Conservation (phyloP, 768 basidiomycete genomes). For the Trametes villosa region DNA sequence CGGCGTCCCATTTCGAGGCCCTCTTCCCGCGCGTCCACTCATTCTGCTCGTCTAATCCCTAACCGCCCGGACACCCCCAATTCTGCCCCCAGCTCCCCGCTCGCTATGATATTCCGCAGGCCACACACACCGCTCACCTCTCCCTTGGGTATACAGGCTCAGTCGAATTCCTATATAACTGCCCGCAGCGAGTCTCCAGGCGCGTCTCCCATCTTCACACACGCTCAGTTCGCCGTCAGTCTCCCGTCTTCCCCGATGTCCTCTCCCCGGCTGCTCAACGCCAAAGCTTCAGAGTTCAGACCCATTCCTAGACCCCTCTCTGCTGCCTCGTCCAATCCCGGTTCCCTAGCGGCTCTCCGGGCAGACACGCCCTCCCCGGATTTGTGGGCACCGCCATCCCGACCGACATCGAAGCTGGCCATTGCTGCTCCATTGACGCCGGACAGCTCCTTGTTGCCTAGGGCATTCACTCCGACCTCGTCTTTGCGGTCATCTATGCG, state of each 20-base stretch:
- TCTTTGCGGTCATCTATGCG: slow-evolving; percentile 66
- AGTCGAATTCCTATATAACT: slow-evolving; percentile 60
- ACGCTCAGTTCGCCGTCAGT: slow-evolving; percentile 75
- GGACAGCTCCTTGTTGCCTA: slow-evolving; percentile 56
- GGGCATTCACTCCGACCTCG: slow-evolving; percentile 71
- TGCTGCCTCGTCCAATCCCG: slow-evolving; percentile 67
- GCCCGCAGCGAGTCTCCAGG: slow-evolving; percentile 57
- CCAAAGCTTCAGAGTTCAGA: slow-evolving; percentile 89
- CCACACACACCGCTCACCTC: slow-evolving; percentile 83
- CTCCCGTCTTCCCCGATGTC: slow-evolving; percentile 84
- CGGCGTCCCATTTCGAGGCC: slow-evolving; percentile 80
- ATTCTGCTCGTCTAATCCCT: slow-evolving; percentile 62
- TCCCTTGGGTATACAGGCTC: slow-evolving; percentile 63
- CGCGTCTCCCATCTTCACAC: slow-evolving; percentile 69
- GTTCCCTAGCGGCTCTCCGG: slow-evolving; percentile 51
- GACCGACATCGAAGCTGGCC: slow-evolving; percentile 83
- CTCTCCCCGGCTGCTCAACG: slow-evolving; percentile 84
- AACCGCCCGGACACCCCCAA: slow-evolving; percentile 77
- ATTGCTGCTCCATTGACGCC: slow-evolving; percentile 90
- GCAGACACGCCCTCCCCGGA: slow-evolving; percentile 89
- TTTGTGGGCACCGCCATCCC: slow-evolving; percentile 80
- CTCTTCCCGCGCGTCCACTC: slow-evolving; percentile 76
- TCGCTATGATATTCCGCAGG: slow-evolving; percentile 72
- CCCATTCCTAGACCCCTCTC: slow-evolving; percentile 83
- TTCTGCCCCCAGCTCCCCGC: slow-evolving; percentile 77